These are phyloP conservation scores for Raphanus sativus DNA, from an alignment of 345 rosid genomes.

Conservation along the genomic window DNA sequence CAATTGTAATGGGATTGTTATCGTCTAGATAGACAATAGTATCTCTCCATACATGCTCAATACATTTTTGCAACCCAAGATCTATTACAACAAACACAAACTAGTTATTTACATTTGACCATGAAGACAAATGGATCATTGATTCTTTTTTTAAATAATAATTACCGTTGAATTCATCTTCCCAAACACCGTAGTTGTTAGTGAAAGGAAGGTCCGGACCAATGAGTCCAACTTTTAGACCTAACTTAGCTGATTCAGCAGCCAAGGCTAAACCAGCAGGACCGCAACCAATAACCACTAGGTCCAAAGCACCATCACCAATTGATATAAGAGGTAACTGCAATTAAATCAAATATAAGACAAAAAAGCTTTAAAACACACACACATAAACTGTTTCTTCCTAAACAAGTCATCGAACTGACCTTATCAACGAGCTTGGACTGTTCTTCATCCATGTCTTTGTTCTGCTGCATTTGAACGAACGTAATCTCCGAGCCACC, in stretches of 20 bases:
- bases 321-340: conserved; percentile 64
- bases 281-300: conserved; percentile 97
- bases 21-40: conserved; percentile 83
- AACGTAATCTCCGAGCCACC: conserved; percentile 85
- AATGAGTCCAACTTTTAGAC: conserved; percentile 79
- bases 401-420: conserved; percentile 26
- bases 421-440: conserved; percentile 86
- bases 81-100: conserved; percentile 37
- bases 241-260: conserved; percentile 87
- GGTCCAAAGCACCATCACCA: conserved; percentile 60
- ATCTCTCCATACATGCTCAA: conserved; percentile 94
- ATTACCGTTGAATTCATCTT: conserved; percentile 90
- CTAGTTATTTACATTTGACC: not conserved
- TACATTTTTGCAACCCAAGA: conserved; percentile 86
- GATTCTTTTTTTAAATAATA: not conserved
- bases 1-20: conserved; percentile 66
- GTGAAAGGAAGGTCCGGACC: conserved; percentile 99
- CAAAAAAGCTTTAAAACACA: too few relatives aligned
- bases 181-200: conserved; percentile 97
- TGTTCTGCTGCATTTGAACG: conserved; percentile 85
- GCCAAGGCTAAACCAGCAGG: conserved; percentile 98
- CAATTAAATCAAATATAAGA: not conserved
- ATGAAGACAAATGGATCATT: not conserved
- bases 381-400: conserved; percentile 16
- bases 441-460: conserved; percentile 68